Evolutionary conservation across 192 early-diverging fungal species (phyloP), one percentile per base, ranked within the genome.

Genomic region (Phycomyces blakesleeanus): DNA sequence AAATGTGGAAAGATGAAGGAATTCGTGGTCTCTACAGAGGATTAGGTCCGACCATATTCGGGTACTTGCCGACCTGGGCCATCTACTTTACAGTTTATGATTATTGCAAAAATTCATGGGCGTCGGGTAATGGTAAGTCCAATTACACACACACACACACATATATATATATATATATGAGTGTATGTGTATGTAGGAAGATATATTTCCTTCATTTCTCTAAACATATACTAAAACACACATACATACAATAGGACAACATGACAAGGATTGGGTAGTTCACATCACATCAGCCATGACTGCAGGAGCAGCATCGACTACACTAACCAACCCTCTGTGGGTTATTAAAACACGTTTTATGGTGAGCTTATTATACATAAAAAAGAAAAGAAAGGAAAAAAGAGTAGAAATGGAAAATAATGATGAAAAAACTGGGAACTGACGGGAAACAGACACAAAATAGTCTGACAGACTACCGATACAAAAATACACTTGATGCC

Each of bases 81-180:
- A 89, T 98, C 44, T 98, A 93, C 78, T 96, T 96, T 80, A 83
- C 87, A 5, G 89, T 87, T 0, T 98, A 96, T 70, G 93, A 96
- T 61, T 80, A 81, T 24, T 85, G 84, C 16, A 95, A 95, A 80
- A 62, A 60, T 10, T 9, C 24, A 34, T 55, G 61, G 38, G 61
- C 60, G 16, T 25, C 39, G 5, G 40, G 25, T 22, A 51, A 52
- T 29, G 69, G 69, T 59, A 57, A 55, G 58, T 29, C 14, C 21
- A 47, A 16, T 3, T 2, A 20, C 10, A 0, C 61, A n/a, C n/a
- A n/a, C n/a, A n/a, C n/a, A n/a, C n/a, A n/a, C n/a, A n/a, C n/a
- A n/a, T n/a, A n/a, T n/a, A n/a, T n/a, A n/a, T n/a, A n/a, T n/a
- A n/a, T n/a, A n/a, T n/a, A n/a, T n/a, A n/a, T n/a, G n/a, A n/a